phyloP scores from a whole-genome alignment of 2,329 filamentous ascomycete species.

The Ambrosiella cleistominuta region DNA sequence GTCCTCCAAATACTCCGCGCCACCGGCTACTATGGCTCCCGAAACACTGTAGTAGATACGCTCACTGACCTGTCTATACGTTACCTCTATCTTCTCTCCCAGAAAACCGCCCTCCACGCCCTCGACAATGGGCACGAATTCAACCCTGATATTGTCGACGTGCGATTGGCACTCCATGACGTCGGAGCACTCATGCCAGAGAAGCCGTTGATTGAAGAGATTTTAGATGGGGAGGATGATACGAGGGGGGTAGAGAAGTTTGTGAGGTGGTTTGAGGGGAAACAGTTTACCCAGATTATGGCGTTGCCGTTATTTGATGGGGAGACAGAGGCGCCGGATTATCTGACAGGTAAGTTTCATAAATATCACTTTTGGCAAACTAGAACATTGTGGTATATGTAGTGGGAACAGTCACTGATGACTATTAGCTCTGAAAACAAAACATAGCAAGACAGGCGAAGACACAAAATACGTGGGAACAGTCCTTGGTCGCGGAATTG shows the following conservation, averaged over 20 bases:
- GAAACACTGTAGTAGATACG: slow-evolving; percentile 67
- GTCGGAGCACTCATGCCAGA: slow-evolving; percentile 58
- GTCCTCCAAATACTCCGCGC: slow-evolving; percentile 84
- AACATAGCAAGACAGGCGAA: slow-evolving; percentile 76
- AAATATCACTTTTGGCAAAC: background rate
- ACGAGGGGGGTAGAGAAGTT: slow-evolving; percentile 61
- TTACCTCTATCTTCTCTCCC: slow-evolving; percentile 60
- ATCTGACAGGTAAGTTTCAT: slow-evolving; percentile 38
- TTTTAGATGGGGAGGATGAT: slow-evolving; percentile 57
- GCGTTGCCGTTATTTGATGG: slow-evolving; percentile 61
- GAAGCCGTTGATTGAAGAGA: slow-evolving; percentile 48
- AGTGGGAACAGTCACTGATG: too few species aligned
- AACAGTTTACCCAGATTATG: slow-evolving; percentile 61
- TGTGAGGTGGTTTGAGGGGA: slow-evolving; percentile 58
- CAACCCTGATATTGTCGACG: slow-evolving; percentile 43
- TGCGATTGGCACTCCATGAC: slow-evolving; percentile 72
- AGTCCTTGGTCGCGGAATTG: slow-evolving; percentile 55
- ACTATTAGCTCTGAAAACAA: slow-evolving; percentile 60
- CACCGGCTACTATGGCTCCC: slow-evolving; percentile 71
- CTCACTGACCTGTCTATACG: slow-evolving; percentile 73
- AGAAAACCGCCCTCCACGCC: slow-evolving; percentile 54
- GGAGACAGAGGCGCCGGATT: slow-evolving; percentile 48
- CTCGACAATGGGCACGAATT: slow-evolving; percentile 46
- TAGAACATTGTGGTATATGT: background rate
- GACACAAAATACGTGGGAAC: slow-evolving; percentile 76